Percentiles rank a stretch among this genome's conserved stretches.
Conservation (phyloP, 2,329 filamentous ascomycete species). For the Colletotrichum tropicicola region DNA sequence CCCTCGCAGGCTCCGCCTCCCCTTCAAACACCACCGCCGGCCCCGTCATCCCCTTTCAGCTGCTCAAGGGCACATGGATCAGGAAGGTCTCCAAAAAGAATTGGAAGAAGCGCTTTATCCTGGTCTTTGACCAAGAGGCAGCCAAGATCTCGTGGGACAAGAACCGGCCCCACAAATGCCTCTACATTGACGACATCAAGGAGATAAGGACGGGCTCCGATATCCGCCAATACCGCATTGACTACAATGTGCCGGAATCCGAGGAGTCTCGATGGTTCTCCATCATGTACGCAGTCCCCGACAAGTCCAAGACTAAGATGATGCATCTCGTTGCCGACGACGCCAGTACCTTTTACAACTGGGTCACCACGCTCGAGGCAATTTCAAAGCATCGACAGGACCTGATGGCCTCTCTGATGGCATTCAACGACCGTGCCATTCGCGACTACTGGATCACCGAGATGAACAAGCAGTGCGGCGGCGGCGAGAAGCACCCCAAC, state of each 20-base stretch:
- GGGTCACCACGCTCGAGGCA: conserved; percentile 85
- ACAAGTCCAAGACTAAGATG: conserved; percentile 83
- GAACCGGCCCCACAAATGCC: conserved; percentile 79
- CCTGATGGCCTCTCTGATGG: conserved; percentile 88
- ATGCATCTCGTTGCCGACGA: conserved; percentile 88
- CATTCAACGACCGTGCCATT: conserved; percentile 84
- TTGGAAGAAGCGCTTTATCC: conserved; percentile 73
- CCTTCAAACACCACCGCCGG: conserved; percentile 58
- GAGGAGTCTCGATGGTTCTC: conserved; percentile 85
- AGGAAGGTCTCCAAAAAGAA: conserved; percentile 88
- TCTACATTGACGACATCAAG: conserved; percentile 95
- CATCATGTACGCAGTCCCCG: conserved; percentile 84
- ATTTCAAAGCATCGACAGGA: conserved; percentile 89
- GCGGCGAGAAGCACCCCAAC: conserved; percentile 51
- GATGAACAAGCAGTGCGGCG: conserved; percentile 74
- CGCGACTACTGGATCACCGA: conserved; percentile 87
- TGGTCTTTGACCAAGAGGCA: conserved; percentile 81
- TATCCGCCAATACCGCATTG: conserved; percentile 87
- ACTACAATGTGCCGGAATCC: conserved; percentile 75
- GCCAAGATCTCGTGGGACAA: conserved; percentile 92
- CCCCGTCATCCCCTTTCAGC: conserved; percentile 78
- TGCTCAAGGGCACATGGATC: conserved; percentile 82
- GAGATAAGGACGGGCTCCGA: conserved; percentile 87
- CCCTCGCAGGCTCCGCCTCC: conserved; percentile 52
- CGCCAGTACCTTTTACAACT: conserved; percentile 75